Conservation (phyloP, 805 yeast genomes). For the Brettanomyces bruxellensis region DNA sequence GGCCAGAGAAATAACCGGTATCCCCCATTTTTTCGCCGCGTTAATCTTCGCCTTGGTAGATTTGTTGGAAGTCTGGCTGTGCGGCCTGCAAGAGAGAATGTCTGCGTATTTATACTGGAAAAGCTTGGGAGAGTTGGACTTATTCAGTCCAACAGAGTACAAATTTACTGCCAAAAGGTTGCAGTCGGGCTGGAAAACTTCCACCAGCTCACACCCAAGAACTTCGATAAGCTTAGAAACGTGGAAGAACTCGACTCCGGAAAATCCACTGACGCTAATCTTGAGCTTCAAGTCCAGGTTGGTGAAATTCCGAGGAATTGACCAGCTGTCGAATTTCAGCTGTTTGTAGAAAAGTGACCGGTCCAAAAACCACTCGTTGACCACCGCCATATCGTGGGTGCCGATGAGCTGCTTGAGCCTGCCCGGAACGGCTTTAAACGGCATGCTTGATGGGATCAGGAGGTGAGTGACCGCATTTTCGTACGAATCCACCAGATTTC, state of each 20-base stretch:
- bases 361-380: constrained; percentile 27
- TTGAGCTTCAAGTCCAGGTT: constrained; percentile 26
- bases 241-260: constrained; percentile 22
- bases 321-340: constrained; percentile 20
- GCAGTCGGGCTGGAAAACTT: constrained; percentile 38
- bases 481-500: constrained; percentile 10
- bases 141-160: constrained; percentile 33
- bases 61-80: constrained; percentile 12
- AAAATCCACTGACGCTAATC: constrained; percentile 22
- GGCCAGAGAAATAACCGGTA: constrained; percentile 50
- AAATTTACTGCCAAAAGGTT: constrained; percentile 51
- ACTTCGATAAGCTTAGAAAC: constrained; percentile 46
- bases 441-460: constrained; percentile 18
- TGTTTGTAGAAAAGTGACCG: constrained; percentile 15
- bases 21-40: constrained; percentile 48
- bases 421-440: constrained; percentile 10
- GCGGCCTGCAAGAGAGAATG: constrained; percentile 9
- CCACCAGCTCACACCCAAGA: constrained; percentile 43
- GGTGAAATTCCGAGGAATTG: constrained; percentile 14
- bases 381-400: constrained; percentile 18
- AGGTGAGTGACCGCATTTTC: constrained; percentile 29
- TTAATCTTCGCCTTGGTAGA: constrained; percentile 45
- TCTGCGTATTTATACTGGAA: constrained; percentile 30
- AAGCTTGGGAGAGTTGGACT: constrained; percentile 32
- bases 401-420: constrained; percentile 7